phyloP scores from a whole-genome alignment of 345 rosid genomes.

The Salix caprea region DNA sequence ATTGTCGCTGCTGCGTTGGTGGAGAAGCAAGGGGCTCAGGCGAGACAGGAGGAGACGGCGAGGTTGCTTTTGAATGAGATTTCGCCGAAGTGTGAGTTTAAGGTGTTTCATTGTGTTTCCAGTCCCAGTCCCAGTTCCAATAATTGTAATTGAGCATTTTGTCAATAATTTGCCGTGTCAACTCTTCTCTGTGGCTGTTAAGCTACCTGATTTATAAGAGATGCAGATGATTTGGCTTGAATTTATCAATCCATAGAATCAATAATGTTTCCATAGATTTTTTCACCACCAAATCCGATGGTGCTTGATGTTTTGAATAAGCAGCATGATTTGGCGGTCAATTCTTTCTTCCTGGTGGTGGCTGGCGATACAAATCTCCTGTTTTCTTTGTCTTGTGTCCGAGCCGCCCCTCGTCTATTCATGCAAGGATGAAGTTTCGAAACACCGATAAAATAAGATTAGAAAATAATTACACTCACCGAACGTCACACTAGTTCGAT shows the following conservation, averaged over 20 bases:
- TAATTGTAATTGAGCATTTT: neutral
- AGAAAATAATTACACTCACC: neutral
- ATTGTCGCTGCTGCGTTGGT: conserved; percentile 67
- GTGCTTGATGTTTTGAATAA: neutral
- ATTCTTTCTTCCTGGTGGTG: neutral
- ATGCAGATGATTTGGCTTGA: neutral
- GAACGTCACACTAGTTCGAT: neutral
- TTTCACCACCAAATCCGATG: neutral
- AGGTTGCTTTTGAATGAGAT: conserved; percentile 56
- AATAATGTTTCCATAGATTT: neutral
- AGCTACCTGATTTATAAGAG: neutral
- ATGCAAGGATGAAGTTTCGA: neutral
- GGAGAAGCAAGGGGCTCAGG: conserved; percentile 67
- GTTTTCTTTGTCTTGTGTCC: neutral
- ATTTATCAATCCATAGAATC: neutral
- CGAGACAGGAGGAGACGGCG: conserved; percentile 65
- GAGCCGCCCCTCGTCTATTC: neutral
- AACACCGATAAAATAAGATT: neutral
- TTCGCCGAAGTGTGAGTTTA: conserved; percentile 67
- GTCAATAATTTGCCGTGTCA: neutral
- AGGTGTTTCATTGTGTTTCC: conserved; percentile 51
- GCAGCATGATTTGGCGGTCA: neutral
- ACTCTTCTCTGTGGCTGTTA: neutral
- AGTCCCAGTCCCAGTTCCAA: neutral
- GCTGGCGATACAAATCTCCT: neutral